These are phyloP conservation scores for Prunus armeniaca DNA, from an alignment of 306 rosid genomes.

Conservation along the genomic window DNA sequence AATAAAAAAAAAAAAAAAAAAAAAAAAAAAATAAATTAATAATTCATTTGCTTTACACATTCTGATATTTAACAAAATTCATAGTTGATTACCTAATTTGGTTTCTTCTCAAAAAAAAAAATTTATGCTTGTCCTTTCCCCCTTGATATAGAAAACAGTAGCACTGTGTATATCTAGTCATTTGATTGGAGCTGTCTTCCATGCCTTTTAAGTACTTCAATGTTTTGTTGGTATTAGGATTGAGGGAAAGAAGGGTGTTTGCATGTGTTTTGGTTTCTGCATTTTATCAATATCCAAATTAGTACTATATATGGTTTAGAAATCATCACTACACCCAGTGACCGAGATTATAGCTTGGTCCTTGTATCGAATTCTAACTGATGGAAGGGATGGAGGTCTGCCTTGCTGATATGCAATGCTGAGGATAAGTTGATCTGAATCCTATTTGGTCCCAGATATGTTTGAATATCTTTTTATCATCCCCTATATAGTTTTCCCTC, in stretches of 20 bases:
- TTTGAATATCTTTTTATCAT: background rate
- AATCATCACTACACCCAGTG: background rate
- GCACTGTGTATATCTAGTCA: background rate
- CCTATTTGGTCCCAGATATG: background rate
- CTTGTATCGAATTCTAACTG: background rate
- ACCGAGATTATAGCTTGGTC: background rate
- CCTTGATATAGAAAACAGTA: background rate
- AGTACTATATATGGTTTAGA: background rate
- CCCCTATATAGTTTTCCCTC: background rate
- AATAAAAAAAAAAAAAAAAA: background rate
- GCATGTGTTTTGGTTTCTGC: background rate
- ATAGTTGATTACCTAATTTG: background rate
- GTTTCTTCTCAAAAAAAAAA: no score
- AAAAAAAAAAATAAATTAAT: background rate
- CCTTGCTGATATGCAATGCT: background rate
- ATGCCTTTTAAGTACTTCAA: background rate
- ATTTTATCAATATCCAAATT: background rate
- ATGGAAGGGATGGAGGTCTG: background rate
- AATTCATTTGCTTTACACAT: constrained; percentile 8
- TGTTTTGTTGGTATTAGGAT: background rate
- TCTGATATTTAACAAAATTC: background rate
- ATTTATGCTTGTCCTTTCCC: no score
- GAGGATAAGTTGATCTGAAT: constrained; percentile 6
- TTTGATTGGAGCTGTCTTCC: constrained; percentile 1
- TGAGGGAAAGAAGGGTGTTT: background rate